Base-by-base conservation (phyloP, 352 stramenopile genomes). In the Pythium chondricola region DNA sequence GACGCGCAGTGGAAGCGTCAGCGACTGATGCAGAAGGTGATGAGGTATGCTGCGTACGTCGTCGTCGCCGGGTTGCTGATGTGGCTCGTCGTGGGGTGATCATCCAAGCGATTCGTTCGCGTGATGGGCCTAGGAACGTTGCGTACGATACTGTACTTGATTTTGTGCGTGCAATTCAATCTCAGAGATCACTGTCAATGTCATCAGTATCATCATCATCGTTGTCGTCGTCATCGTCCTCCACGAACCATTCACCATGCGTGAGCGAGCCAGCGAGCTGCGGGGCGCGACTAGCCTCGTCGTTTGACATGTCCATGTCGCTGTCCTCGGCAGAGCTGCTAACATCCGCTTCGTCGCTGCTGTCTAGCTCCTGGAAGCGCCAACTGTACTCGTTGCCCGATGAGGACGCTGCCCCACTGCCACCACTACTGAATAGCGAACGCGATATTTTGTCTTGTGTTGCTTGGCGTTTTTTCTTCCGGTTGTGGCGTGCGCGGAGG, bases 331-430 rank as follows among this genome's bases (percentile, higher is more conserved):
- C 56, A 11, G 56, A 58, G 39, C 56, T 65, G 43, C 56, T 65
- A 20, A 59, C 56, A 29, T 65, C 56, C 8, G 56, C 56, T 21
- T 65, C 56, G 39, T 65, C 56, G 7, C 56, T 65, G 35, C 56
- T 65, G 45, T 65, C 56, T 6, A 65, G 29, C 31, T 65, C 56
- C 31, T 65, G 49, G 45, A 65, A 65, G 24, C 56, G 49, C 56
- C 56, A 65, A 25, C 43, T 55, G 11, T 54, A 29, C 20, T 53
- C 44, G n/a, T 39, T 47, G 4, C 26, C 20, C 2, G 41, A 45
- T n/a, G 7, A 26, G 16, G 22, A 6, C 14, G 5, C 14, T 17
- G 10, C 38, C 17, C 5, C 39, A 3, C 29, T 36, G 2, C 51
- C 27, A 10, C 42, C 27, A 39, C 43, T 41, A 18, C 25, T 17